phyloP scores from a whole-genome alignment of 2,329 filamentous ascomycete genomes.

The Macrophomina tecta region DNA sequence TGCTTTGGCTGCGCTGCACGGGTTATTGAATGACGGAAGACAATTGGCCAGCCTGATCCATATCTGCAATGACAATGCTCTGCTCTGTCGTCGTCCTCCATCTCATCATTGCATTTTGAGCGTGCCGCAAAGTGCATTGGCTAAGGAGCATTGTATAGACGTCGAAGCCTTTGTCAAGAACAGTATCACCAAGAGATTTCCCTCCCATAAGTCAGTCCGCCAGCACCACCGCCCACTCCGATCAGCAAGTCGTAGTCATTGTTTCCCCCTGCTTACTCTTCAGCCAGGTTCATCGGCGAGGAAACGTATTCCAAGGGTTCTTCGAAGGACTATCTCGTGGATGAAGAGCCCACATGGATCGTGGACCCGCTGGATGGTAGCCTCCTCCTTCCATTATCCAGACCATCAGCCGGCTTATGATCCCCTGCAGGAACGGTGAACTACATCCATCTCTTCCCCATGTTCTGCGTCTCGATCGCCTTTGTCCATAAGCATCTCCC shows the following conservation, averaged over 20 bases:
- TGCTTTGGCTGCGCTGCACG: not conserved
- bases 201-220: conserved; percentile 66
- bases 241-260: not conserved
- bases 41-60: not conserved
- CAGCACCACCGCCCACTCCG: not conserved
- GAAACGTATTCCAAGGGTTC: conserved; percentile 74
- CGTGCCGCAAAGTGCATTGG: not conserved
- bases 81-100: not conserved
- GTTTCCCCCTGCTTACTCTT: not conserved
- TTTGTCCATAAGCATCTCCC: conserved; percentile 67
- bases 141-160: conserved; percentile 55
- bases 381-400: not conserved
- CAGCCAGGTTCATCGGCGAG: conserved; percentile 73
- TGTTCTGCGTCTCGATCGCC: conserved; percentile 81
- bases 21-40: not conserved
- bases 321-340: conserved; percentile 72
- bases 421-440: conserved; percentile 68
- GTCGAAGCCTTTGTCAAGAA: conserved; percentile 73
- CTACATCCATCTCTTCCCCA: conserved; percentile 79
- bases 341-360: conserved; percentile 71
- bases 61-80: not conserved
- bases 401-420: not conserved
- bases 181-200: conserved; percentile 65
- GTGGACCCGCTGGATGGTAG: conserved; percentile 76
- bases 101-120: not conserved